phyloP scores from a whole-genome alignment of 2,329 filamentous ascomycete genomes.

The Sphaerostilbella broomeana region DNA sequence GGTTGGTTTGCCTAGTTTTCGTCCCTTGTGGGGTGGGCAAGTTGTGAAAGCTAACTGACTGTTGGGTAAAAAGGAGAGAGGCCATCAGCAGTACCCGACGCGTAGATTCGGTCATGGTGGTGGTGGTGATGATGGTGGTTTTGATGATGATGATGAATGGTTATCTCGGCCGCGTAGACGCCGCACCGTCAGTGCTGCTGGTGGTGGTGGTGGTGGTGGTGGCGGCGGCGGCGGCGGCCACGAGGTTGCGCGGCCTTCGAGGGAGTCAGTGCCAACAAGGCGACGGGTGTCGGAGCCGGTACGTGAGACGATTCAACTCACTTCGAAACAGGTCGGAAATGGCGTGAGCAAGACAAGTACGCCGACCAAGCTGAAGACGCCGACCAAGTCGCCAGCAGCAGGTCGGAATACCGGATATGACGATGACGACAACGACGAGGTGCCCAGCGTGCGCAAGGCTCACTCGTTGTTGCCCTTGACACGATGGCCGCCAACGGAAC shows the following conservation, averaged over 20 bases:
- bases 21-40: slow-evolving; percentile 14
- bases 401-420: slow-evolving; percentile 1
- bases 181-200: slow-evolving; percentile 3
- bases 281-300: slow-evolving; percentile 9
- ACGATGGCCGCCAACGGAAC: slow-evolving; percentile 51
- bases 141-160: slow-evolving; percentile 5
- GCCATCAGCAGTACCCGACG: no score
- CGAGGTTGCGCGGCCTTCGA: slow-evolving; percentile 6
- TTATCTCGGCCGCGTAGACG: slow-evolving; percentile 5
- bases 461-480: slow-evolving; percentile 31
- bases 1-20: no score
- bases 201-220: slow-evolving; percentile 3
- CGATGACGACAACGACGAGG: neutral
- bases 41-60: slow-evolving; percentile 1
- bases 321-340: no score
- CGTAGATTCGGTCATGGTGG: neutral
- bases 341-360: neutral
- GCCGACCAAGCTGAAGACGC: neutral
- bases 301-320: slow-evolving; percentile 3
- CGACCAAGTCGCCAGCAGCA: no score
- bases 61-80: no score
- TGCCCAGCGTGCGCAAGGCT: neutral
- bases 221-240: slow-evolving; percentile 4
- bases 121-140: slow-evolving; percentile 1
- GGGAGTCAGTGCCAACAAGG: slow-evolving; percentile 4